Percentiles rank a stretch among this genome's conserved stretches.
Conservation (phyloP, 257 asterid species). For the Plectranthus barbatus region DNA sequence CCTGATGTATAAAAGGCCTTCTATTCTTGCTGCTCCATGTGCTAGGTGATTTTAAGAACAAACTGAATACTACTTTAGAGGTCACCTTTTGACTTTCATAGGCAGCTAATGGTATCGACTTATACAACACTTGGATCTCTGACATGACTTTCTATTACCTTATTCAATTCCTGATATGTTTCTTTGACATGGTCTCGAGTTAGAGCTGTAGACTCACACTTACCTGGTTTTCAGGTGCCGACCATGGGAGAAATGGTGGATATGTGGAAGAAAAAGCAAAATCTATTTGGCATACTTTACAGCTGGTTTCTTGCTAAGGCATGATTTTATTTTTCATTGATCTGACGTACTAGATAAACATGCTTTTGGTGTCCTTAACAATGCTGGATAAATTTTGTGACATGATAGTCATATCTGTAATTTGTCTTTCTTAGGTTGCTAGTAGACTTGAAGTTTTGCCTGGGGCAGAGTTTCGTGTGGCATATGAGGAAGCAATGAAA, state of each 20-base stretch:
- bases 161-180: background rate
- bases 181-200: too few species aligned
- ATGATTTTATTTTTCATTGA: conserved; percentile 17
- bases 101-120: background rate
- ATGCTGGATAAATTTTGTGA: background rate
- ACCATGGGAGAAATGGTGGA: too few species aligned
- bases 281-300: conserved; percentile 74
- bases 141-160: background rate
- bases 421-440: conserved; percentile 55
- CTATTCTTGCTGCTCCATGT: background rate
- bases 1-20: background rate
- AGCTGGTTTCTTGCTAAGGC: conserved; percentile 97
- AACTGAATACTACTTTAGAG: background rate
- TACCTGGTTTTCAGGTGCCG: conserved; percentile 60
- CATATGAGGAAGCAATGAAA: conserved; percentile 87
- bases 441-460: conserved; percentile 82
- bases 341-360: conserved; percentile 5
- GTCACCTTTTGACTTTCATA: background rate
- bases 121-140: background rate
- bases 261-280: too few species aligned
- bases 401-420: too few species aligned
- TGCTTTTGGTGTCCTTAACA: background rate
- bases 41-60: background rate
- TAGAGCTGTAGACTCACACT: background rate
- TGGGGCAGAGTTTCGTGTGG: conserved; percentile 98